Evolutionary conservation across 768 basidiomycete species (phyloP), one percentile per base, ranked within the genome.

Genomic region (Amanita phalloides): DNA sequence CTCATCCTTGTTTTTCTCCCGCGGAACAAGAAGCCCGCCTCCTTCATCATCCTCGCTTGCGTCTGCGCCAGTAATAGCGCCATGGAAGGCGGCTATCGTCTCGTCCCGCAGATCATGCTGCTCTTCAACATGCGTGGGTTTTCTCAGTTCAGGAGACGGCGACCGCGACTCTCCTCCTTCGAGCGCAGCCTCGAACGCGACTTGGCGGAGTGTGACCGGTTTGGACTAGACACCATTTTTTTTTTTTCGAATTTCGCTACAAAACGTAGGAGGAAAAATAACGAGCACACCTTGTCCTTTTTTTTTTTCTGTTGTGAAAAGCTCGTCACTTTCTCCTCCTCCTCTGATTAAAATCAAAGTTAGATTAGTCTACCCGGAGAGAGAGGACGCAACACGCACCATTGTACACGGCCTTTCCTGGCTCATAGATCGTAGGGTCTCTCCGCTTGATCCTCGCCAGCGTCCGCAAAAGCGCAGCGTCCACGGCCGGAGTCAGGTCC

Each of bases 381-480:
- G 6, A 20, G 9, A 37, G 33, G 14, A 32, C 2, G 6, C 37
- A 20, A n/a, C 6, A 35, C 64, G n/a, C 51, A 90, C 91, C 90
- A 64, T 89, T 81, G 58, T 94, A 91, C 0, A 98, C 80, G 54
- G 77, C 70, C 54, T 79, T 82, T 11, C 70, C 74, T 0, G 68
- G 63, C 54, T 89, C 74, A 60, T 99, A 97, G 28, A 99, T 95
- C 0, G 71, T 76, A 0, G 93, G 91, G 62, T 94, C 90, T 58
- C 78, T 86, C 49, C 76, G 75, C 63, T 80, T 79, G 51, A 98
- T 96, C 58, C 84, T 77, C 0, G 85, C 89, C 7, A 99, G 73
- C 1, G 92, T 98, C 45, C 91, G 75, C 37, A 98, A 74, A 59
- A 98, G 96, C 17, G 96, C 96, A 41, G 83, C 96, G 60, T 97